Base-by-base conservation (phyloP, 371 early-diverging fungal species). In the Haplosporangium sp. region DNA sequence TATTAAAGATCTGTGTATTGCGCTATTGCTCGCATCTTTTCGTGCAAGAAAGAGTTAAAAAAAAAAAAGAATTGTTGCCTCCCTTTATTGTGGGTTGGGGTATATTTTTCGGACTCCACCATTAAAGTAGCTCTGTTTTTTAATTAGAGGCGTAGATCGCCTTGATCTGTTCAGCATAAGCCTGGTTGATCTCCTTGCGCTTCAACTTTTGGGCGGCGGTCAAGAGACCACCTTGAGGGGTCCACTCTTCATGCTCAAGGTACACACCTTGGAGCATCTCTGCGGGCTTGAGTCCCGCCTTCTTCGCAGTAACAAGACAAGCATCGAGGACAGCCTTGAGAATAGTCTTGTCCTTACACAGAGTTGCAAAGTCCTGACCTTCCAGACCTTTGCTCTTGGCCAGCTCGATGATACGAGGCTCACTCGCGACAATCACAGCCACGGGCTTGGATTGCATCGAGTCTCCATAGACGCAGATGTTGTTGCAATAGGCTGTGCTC, bases 201-300 rank as follows among this genome's bases (percentile, higher is more conserved):
- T 95, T 94, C 41, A 96, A 75, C 82, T 98, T 98, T 83, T 91
- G 92, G 5, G 97, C 95, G 2, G 97, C 95, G 7, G 98, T 98
- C 83, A 94, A 74, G 47, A 91, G 60, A 37, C 86, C 92, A 73
- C 91, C 92, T 69, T 95, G 91, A 0, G 94, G 85, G 0, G 95
- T 94, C 95, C 96, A 97, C 59, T 92, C 85, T 20, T 93, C 94
- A 1, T 74, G 74, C 56, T 85, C 87, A 6, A 98, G 61, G 67
- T 85, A 83, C 13, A 96, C 76, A 60, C 85, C 88, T n/a, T 84
- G 68, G 42, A 97, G 69, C 29, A 89, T 65, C 80, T 97, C 96
- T 5, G 92, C 85, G 4, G 87, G 85, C 63, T 84, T 89, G 37
- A 97, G 80, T 0, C 90, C 91, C 47, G 83, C 74, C 18, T 81